Evolutionary conservation across 2,329 filamentous ascomycete genomes (phyloP), one percentile per base, ranked within the genome.

Genomic region (Cladosporium cucumerinum): DNA sequence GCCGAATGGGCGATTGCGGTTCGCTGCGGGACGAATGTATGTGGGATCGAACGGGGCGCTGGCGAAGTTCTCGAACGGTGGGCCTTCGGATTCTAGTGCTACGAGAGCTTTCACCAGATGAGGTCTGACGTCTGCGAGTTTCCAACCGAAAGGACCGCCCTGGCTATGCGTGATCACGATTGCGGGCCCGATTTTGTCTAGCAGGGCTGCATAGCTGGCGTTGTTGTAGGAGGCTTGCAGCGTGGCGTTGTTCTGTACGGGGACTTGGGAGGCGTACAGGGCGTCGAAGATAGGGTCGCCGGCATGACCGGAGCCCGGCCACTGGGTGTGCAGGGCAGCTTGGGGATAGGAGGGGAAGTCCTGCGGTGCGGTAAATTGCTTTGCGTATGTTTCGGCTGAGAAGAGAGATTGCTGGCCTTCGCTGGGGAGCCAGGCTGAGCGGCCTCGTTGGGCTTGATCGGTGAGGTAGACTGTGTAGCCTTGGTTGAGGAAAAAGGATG

Each of bases 81-180:
- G 84, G 0, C 85, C 85, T 4, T 76, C 72, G 0, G 85, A 85
- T 69, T 87, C 85, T 14, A 87, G 66, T 0, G 80, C 77, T 1
- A 87, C 72, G 23, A 86, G 78, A 0, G 75, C 80, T 23, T 78
- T 79, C 1, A 86, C 80, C 0, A 82, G 73, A 0, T 79, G 68
- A 0, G 85, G 84, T 3, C 78, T 72, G 2, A 74, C 72, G 68
- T 88, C 85, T 1, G 80, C 82, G 10, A 82, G 76, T 30, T 66
- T 75, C 79, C 79, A 84, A 10, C 76, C 79, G 65, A 79, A 78
- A 12, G 76, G 76, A 0, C 80, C 79, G 4, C 82, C 81, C 18
- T 84, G 79, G 0, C 82, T 84, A 66, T 87, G 82, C 0, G 80
- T 81, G 12, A 87, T 66, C 3, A 86, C 69, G 48, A 83, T 73